Base-by-base conservation (phyloP, 306 rosid species). In the Glycine latifolia region DNA sequence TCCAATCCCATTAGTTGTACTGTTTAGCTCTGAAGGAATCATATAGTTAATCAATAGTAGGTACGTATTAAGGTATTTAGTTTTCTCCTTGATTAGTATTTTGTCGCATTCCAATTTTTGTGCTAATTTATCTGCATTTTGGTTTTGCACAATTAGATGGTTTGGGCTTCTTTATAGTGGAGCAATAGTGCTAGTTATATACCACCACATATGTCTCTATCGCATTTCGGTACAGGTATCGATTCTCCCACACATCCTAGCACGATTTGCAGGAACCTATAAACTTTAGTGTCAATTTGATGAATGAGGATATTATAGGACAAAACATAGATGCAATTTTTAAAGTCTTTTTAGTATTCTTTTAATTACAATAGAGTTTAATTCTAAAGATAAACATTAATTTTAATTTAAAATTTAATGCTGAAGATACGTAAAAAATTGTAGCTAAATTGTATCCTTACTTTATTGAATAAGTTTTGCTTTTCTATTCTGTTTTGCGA, bases 241-340 rank as follows among this genome's bases (percentile, higher is more conserved):
- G 84, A 84, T 84, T 72, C 84, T 72, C 67, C 84, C 67, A 80
- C 73, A 67, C 67, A 58, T 6, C 78, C 67, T 74, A 15, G 17
- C 79, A 16, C 33, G 35, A 84, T 67, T 79, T 66, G 56, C 15
- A 54, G 62, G 84, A 76, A 76, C 71, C 87, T 60, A 41, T 3
- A 33, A 55, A 49, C 81, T 79, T 79, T 48, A 60, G 10, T 35
- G 37, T 73, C 78, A 54, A 10, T 54, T 11, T 71, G 11, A 33
- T 14, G n/a, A 55, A 6, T 39, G 17, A 13, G 66, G 5, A 55
- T 55, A 73, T 73, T 55, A 15, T 20, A 65, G 26, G 48, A 6
- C 11, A 35, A 65, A 37, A 14, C 0, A 37, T 12, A 1, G 4
- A 37, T 35, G 2, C 35, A 37, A 13, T 8, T 16, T 15, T 56